phyloP scores from a whole-genome alignment of 2,329 filamentous ascomycete genomes.

The Claviceps paspali region DNA sequence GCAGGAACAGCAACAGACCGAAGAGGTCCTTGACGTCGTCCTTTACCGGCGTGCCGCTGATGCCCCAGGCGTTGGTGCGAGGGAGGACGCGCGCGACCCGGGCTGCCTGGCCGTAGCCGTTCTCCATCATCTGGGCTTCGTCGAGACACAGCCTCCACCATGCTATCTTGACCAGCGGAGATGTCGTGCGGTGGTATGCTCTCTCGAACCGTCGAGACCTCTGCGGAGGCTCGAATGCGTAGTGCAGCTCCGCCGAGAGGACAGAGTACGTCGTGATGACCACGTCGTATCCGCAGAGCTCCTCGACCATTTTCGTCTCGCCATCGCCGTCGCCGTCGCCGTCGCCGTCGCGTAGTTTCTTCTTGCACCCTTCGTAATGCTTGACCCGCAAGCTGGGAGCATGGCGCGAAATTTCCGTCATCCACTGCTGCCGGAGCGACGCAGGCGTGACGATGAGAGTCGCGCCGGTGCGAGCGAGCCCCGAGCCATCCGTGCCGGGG shows the following conservation, averaged over 20 bases:
- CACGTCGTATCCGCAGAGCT: constrained; percentile 38
- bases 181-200: constrained; percentile 50
- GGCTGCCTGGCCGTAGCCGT: constrained; percentile 69
- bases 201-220: constrained; percentile 51
- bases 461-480: constrained; percentile 33
- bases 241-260: constrained; percentile 68
- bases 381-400: constrained; percentile 41
- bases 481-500: constrained; percentile 24
- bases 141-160: constrained; percentile 79
- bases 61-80: constrained; percentile 75
- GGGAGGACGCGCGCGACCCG: constrained; percentile 67
- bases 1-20: constrained; percentile 68
- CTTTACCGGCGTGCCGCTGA: constrained; percentile 76
- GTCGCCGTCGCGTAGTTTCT: constrained; percentile 16
- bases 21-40: constrained; percentile 64
- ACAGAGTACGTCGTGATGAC: constrained; percentile 53
- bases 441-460: constrained; percentile 48
- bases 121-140: constrained; percentile 88
- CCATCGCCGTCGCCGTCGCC: too few relatives aligned
- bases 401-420: constrained; percentile 41
- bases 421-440: constrained; percentile 44
- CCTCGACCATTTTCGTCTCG: constrained; percentile 24
- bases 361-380: constrained; percentile 37
- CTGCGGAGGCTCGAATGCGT: constrained; percentile 52
- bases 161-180: constrained; percentile 62